Conservation (phyloP, 2,329 filamentous ascomycete species). For the Aureobasidium leucospermi region DNA sequence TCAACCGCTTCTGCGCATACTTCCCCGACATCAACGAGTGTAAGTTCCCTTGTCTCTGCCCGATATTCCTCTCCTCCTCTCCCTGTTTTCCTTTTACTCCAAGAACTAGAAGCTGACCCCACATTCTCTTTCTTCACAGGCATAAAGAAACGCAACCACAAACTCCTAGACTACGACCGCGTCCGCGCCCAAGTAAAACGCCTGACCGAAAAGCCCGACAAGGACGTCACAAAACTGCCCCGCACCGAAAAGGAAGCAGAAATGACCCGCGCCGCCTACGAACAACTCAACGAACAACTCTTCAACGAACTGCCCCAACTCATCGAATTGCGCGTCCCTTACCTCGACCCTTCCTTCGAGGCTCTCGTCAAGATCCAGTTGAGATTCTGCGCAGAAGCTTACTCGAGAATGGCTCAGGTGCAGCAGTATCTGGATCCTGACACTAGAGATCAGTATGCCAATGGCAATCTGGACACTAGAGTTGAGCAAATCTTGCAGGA, state of each 20-base stretch:
- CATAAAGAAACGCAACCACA: slow-evolving; percentile 98
- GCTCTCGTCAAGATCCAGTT: slow-evolving; percentile 98
- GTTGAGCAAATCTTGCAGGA: slow-evolving; percentile 96
- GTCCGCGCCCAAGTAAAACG: slow-evolving; percentile 95
- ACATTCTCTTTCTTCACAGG: slow-evolving; percentile 36
- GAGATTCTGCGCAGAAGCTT: slow-evolving; percentile 95
- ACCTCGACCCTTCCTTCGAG: slow-evolving; percentile 94
- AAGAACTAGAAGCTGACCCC: not conserved
- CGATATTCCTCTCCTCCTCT: not conserved
- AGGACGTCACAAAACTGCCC: slow-evolving; percentile 93
- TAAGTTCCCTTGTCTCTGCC: slow-evolving; percentile 31
- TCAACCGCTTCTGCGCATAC: slow-evolving; percentile 92
- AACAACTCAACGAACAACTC: slow-evolving; percentile 94
- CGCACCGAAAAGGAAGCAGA: slow-evolving; percentile 94
- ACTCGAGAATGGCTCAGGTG: slow-evolving; percentile 96
- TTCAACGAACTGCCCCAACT: slow-evolving; percentile 88
- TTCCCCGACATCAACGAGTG: slow-evolving; percentile 99
- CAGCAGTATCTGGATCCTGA: slow-evolving; percentile 96
- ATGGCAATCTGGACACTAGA: slow-evolving; percentile 80
- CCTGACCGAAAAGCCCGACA: slow-evolving; percentile 95
- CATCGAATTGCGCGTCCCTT: slow-evolving; percentile 93
- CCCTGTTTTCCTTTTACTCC: not conserved
- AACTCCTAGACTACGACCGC: slow-evolving; percentile 95
- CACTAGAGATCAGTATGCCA: slow-evolving; percentile 91
- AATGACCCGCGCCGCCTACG: slow-evolving; percentile 86